Base-by-base conservation (phyloP, 2,329 filamentous ascomycete species). In the Neonectria ditissima region DNA sequence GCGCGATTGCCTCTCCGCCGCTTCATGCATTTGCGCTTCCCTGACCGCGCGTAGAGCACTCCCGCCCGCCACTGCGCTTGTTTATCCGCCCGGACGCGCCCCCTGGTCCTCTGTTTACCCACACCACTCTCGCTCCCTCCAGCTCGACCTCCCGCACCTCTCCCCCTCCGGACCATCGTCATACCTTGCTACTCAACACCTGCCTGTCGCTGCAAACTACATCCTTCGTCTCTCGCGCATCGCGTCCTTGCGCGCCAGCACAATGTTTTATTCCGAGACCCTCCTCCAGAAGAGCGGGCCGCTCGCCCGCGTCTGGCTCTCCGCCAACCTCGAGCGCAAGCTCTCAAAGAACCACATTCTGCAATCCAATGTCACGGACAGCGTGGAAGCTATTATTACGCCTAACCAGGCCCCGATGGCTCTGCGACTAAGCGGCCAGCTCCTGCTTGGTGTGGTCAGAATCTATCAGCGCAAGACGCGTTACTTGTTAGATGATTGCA, bases 401-500 rank as follows among this genome's bases (percentile, higher is more conserved):
- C 93, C 93, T 52, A 92, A 91, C 69, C 93, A 97, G 80, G 96
- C 95, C 44, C 96, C 96, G 30, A 95, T 99, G 88, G 96, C 96
- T 30, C 82, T 99, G 74, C 93, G 96, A 71, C 83, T 99, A 66
- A 98, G 94, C 76, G 94, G 95, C 64, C 96, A 99, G 82, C 86
- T 99, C 62, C 84, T 99, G 75, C 87, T 99, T 59, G 96, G 96
- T 82, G 96, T 99, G 26, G 96, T 97, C 72, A 90, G 95, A 76
- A 99, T 99, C 76, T 99, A 99, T 80, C 97, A 94, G 80, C 88
- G 96, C 76, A 99, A 99, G 82, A 95, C 96, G 75, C 92, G 94
- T 74, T 99, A 99, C 80, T 84, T 99, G 54, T 84, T 98, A 51
- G 96, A 99, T 75, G 96, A 99, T 77, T 99, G 96, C 81, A 97